Base-by-base conservation (phyloP, 2,329 filamentous ascomycete genomes). In the Chrysoporthe austroafricana region DNA sequence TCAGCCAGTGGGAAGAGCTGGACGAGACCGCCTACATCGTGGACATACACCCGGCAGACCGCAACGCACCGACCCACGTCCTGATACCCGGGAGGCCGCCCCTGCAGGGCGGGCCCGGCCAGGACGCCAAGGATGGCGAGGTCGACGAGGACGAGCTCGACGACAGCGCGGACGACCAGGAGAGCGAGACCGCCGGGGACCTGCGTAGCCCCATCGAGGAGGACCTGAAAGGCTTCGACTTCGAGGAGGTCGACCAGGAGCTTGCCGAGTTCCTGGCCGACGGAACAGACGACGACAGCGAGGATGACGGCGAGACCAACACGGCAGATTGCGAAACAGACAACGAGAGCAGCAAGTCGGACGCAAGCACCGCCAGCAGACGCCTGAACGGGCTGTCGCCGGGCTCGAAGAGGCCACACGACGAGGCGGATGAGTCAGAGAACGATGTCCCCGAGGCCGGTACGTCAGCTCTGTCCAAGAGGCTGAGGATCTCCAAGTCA, bases 21-120 rank as follows among this genome's bases (percentile, higher is more conserved):
- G 89, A 96, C 66, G 94, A 97, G 77, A 84, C 84, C 2, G 90
- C 91, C 0, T 97, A 95, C 74, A 82, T 91, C n/a, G 78, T 97
- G 59, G 84, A 90, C n/a, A 85, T 94, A 2, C 89, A 93, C 63
- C 88, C 91, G 0, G 86, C 89, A 21, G 91, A 93, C 72, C 83
- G 87, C 16, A 79, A 56, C 13, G 54, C 59, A n/a, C 21, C 61
- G 32, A 54, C 59, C 2, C 62, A 63, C 21, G 26, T 69, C 4
- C 58, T 52, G n/a, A 52, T 67, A 21, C 68, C 68, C 11, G 59
- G 59, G 13, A 44, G 3, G 46, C 18, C 44, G 54, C 43, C 59
- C 79, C 4, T 78, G 80, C 62, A 71, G 68, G 50, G 57, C 14
- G 79, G 77, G 16, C 77, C 79, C 16, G 70, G 4, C n/a, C 74